These are phyloP conservation scores for Lachnellula occidentalis DNA, from an alignment of 2,329 filamentous ascomycete genomes.

Conservation along the genomic window DNA sequence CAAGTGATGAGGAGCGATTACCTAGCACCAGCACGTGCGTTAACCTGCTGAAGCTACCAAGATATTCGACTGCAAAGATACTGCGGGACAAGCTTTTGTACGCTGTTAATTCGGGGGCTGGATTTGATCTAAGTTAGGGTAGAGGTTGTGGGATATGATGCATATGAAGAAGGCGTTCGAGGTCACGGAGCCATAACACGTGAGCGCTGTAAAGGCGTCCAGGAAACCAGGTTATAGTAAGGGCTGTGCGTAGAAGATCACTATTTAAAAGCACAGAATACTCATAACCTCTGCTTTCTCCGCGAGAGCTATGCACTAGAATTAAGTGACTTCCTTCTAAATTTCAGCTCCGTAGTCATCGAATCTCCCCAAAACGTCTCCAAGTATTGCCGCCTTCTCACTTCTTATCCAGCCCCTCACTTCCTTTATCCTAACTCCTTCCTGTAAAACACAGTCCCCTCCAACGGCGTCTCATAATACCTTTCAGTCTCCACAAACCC, in stretches of 20 bases:
- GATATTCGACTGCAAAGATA: conserved; percentile 61
- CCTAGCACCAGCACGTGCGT: conserved; percentile 96
- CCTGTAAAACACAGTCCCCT: conserved; percentile 48
- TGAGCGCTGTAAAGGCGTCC: neutral
- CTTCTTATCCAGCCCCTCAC: too few species aligned
- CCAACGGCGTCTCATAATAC: conserved; percentile 52
- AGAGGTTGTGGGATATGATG: neutral
- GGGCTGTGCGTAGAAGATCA: neutral
- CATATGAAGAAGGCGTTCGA: neutral
- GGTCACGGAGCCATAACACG: neutral
- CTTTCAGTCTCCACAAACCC: conserved; percentile 47
- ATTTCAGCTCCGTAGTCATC: neutral
- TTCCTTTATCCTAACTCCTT: neutral
- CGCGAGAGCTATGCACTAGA: neutral
- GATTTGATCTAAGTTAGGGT: conserved; percentile 65
- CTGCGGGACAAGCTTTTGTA: conserved; percentile 81
- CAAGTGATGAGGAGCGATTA: conserved; percentile 67
- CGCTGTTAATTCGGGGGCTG: conserved; percentile 82
- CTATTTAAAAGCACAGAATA: neutral
- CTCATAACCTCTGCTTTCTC: neutral
- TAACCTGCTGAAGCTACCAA: conserved; percentile 86
- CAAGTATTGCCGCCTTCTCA: too few species aligned
- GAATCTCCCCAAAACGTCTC: neutral
- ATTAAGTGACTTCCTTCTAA: neutral
- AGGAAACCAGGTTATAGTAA: neutral